A percentile compares a stretch with the other conserved stretches of the same genome.
Evolutionary conservation across 352 stramenopile species (phyloP).

Genomic region (Phytophthora pistaciae): DNA sequence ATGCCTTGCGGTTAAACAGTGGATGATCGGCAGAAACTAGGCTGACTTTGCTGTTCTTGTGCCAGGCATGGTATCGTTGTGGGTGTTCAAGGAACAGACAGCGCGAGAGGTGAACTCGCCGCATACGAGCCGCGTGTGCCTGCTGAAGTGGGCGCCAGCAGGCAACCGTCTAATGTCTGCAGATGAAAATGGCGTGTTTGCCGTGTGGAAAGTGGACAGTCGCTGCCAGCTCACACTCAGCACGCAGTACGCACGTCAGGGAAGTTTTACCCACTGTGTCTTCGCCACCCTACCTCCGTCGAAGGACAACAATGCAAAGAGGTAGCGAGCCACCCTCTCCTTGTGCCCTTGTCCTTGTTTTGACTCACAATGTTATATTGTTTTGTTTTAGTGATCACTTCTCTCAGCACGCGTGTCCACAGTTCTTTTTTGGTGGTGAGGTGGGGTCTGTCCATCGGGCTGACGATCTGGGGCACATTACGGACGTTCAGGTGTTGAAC

Average conservation of each 20-base stretch:
- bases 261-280: conserved; percentile 88
- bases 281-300: conserved; percentile 71
- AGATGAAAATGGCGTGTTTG: conserved; percentile 86
- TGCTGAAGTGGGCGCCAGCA: conserved; percentile 88
- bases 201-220: conserved; percentile 89
- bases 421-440: conserved; percentile 96
- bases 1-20: background rate
- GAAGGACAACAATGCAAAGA: conserved; percentile 55
- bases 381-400: conserved; percentile 51
- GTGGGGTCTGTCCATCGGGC: conserved; percentile 91
- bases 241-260: conserved; percentile 89
- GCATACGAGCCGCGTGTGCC: conserved; percentile 78
- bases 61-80: conserved; percentile 85
- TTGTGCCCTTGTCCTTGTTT: background rate
- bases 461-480: conserved; percentile 94
- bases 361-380: background rate
- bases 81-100: conserved; percentile 76
- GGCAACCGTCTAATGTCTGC: conserved; percentile 92
- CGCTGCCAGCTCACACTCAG: conserved; percentile 80
- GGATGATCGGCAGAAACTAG: background rate
- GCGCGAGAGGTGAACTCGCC: conserved; percentile 85
- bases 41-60: conserved; percentile 8
- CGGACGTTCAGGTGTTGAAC: conserved; percentile 88
- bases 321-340: conserved; percentile 27
- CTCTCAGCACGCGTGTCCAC: conserved; percentile 67